Evolutionary conservation across 345 rosid species (phyloP).

Genomic region (Rhodomyrtus tomentosa): DNA sequence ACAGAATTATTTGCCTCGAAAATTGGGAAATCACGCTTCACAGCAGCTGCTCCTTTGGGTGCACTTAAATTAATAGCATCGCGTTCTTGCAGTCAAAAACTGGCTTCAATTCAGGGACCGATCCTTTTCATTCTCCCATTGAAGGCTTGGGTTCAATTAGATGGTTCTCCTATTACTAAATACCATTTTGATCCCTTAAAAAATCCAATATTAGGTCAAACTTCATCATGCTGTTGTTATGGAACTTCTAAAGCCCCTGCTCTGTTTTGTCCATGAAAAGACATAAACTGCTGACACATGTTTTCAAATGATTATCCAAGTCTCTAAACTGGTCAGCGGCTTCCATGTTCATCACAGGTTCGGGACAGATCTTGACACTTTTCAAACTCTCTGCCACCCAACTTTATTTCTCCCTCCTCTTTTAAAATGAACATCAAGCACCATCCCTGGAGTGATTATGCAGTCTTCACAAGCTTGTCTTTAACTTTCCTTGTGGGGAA

Average conservation of each 20-base stretch:
- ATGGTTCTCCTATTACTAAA: background rate
- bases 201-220: background rate
- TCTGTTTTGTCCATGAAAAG: background rate
- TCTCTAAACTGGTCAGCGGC: background rate
- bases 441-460: background rate
- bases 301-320: background rate
- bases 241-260: background rate
- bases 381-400: background rate
- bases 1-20: background rate
- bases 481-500: background rate
- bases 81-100: background rate
- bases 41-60: background rate
- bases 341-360: background rate
- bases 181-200: background rate
- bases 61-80: background rate
- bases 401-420: background rate
- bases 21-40: background rate
- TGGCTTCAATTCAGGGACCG: background rate
- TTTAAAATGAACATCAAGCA: background rate
- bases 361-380: background rate
- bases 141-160: background rate
- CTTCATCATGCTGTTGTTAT: background rate
- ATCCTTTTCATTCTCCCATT: background rate
- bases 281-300: background rate
- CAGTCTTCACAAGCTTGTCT: background rate